Evolutionary conservation across 2,329 filamentous ascomycete species (phyloP), one percentile per base, ranked within the genome.

Genomic region (Cercospora zeae-maydis): DNA sequence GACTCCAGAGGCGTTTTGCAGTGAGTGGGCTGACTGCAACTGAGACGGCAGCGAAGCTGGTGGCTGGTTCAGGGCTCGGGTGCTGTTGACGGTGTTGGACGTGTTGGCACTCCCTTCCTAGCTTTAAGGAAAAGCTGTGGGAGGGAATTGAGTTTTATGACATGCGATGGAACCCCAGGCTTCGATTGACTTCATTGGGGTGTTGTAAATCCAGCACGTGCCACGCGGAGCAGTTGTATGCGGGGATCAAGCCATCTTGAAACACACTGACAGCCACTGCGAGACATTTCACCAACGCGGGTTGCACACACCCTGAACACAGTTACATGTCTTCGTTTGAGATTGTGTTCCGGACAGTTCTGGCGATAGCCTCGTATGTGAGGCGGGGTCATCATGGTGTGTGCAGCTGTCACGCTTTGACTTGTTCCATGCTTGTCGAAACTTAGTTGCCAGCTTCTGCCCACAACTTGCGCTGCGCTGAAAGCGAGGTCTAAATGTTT

Each of bases 131-230:
- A 21, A 49, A 49, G 42, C 42, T 49, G 42, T 56, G 55, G 55
- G 36, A 31, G n/a, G 36, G 14, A 51, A 49, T 51, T 58, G 42
- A 27, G 39, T 58, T 58, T 58, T 30, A 49, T 58, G 33, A 58
- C 16, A 58, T 30, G 19, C 45, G 13, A 49, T 51, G 30, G 11
- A 21, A 51, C 21, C 42, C 56, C 21, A 27, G 24, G 42, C 42
- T 49, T n/a, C 21, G 21, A 27, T 49, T 27, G 42, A 27, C 42
- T 49, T 49, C 42, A 27, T 13, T 21, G 21, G 42, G 21, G 5
- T 49, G 11, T 49, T 49, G 42, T 49, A 49, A 14, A 49, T 21
- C 19, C 19, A 49, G 42, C 42, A 49, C 42, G 14, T 3, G 39
- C 24, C 24, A 27, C 24, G 3, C 24, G 24, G 3, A 27, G 24